Evolutionary conservation across 2,329 filamentous ascomycete genomes (phyloP).

Genomic region (Ophidiomyces ophidiicola): DNA sequence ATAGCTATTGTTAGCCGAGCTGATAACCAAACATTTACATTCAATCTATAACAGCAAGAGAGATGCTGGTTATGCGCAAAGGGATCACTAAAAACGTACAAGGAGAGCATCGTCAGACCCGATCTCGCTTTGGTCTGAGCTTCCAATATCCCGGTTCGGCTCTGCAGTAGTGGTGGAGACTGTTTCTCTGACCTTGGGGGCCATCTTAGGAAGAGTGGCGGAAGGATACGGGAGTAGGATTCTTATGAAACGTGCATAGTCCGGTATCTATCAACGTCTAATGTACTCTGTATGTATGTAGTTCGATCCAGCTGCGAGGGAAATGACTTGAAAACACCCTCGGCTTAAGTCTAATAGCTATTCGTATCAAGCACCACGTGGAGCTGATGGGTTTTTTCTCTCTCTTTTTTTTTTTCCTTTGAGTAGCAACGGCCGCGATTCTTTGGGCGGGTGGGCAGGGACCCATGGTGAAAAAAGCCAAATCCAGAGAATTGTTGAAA

Average conservation of each 20-base stretch:
- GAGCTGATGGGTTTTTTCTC: too few relatives aligned
- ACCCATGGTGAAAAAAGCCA: too few relatives aligned
- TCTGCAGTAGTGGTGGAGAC: constrained; percentile 6
- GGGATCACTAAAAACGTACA: constrained; percentile 20
- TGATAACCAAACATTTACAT: not conserved
- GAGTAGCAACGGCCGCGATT: too few relatives aligned
- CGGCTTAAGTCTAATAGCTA: too few relatives aligned
- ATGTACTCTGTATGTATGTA: not conserved
- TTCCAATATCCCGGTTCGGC: constrained; percentile 2
- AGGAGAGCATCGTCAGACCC: constrained; percentile 26
- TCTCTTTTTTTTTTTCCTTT: too few relatives aligned
- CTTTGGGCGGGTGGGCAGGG: too few relatives aligned
- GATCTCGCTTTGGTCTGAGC: constrained; percentile 6
- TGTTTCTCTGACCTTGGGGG: not conserved
- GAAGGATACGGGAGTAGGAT: too few relatives aligned
- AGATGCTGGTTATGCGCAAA: not conserved
- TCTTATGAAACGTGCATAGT: too few relatives aligned
- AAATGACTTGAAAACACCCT: too few relatives aligned
- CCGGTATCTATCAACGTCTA: not conserved
- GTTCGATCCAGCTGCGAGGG: not conserved
- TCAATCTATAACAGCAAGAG: not conserved
- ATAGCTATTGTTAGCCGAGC: constrained; percentile 17
- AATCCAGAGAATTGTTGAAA: too few relatives aligned
- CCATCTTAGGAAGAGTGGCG: not conserved
- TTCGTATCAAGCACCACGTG: too few relatives aligned